Percentiles rank a stretch among this genome's conserved stretches.
Evolutionary conservation across 768 basidiomycete species (phyloP).

Genomic region (Hericium coralloides): DNA sequence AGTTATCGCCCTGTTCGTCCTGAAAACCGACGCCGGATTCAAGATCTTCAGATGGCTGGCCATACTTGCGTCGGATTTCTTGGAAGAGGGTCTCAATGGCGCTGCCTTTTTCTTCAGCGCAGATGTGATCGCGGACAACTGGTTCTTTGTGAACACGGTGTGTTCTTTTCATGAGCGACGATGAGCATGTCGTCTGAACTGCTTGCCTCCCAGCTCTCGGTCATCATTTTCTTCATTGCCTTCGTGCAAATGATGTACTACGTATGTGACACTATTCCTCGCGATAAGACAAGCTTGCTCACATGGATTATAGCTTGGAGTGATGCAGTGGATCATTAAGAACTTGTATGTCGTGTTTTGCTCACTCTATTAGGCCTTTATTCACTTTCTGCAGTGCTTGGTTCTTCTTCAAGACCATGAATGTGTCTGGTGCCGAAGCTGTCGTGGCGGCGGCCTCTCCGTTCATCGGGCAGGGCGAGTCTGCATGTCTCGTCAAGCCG

Average conservation of each 20-base stretch:
- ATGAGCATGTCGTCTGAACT: neutral
- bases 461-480: slow-evolving; percentile 90
- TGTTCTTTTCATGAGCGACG: slow-evolving; percentile 15
- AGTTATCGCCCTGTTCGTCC: slow-evolving; percentile 79
- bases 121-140: slow-evolving; percentile 54
- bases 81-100: slow-evolving; percentile 57
- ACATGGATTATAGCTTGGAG: slow-evolving; percentile 40
- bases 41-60: slow-evolving; percentile 81
- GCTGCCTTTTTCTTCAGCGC: slow-evolving; percentile 78
- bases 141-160: slow-evolving; percentile 82
- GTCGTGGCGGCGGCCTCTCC: slow-evolving; percentile 89
- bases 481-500: slow-evolving; percentile 76
- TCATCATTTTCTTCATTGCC: slow-evolving; percentile 92
- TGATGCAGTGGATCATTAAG: slow-evolving; percentile 90
- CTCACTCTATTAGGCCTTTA: neutral
- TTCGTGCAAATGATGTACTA: slow-evolving; percentile 90
- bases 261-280: slow-evolving; percentile 15
- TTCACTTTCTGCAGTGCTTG: slow-evolving; percentile 47
- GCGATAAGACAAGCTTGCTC: neutral
- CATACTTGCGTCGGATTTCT: slow-evolving; percentile 70
- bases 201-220: slow-evolving; percentile 37
- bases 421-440: slow-evolving; percentile 90
- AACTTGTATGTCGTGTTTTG: slow-evolving; percentile 50
- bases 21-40: slow-evolving; percentile 79
- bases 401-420: slow-evolving; percentile 90